Evolutionary conservation across 73 alveolate genomes (phyloP).

Genomic region (Paramecium octaurelia): DNA sequence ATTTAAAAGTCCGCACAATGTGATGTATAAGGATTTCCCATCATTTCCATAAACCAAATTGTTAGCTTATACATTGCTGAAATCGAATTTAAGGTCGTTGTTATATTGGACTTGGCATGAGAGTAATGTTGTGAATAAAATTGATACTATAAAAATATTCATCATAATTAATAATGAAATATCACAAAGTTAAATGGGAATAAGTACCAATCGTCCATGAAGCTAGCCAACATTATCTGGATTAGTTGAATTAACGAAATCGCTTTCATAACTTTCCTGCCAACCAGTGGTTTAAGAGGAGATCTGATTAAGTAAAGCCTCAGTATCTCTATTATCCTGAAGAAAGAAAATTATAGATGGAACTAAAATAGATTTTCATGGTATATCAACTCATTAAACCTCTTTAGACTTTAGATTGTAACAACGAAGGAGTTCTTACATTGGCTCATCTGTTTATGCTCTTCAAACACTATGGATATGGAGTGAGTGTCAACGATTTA

Average conservation of each 20-base stretch:
- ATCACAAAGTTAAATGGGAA: not conserved
- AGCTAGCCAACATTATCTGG: not conserved
- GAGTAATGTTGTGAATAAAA: not conserved
- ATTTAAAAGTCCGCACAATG: not conserved
- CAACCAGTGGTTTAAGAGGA: not conserved
- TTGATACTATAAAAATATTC: not conserved
- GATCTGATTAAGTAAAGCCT: not conserved
- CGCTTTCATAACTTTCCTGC: not conserved
- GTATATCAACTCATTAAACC: not conserved
- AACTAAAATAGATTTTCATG: not conserved
- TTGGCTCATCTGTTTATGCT: not conserved
- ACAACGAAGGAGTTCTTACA: not conserved
- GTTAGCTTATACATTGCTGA: not conserved
- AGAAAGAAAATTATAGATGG: not conserved
- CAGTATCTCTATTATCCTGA: not conserved
- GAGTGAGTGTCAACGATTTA: not conserved
- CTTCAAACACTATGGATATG: constrained; percentile 3
- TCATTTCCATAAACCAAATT: not conserved
- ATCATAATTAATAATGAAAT: not conserved
- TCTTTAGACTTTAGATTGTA: not conserved
- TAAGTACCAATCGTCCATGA: not conserved
- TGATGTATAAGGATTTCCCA: not conserved
- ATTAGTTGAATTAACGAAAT: not conserved
- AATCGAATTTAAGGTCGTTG: not conserved
- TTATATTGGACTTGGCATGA: not conserved